These are phyloP conservation scores for Lepidium campestre DNA, from an alignment of 441 rosid genomes.

Conservation along the genomic window DNA sequence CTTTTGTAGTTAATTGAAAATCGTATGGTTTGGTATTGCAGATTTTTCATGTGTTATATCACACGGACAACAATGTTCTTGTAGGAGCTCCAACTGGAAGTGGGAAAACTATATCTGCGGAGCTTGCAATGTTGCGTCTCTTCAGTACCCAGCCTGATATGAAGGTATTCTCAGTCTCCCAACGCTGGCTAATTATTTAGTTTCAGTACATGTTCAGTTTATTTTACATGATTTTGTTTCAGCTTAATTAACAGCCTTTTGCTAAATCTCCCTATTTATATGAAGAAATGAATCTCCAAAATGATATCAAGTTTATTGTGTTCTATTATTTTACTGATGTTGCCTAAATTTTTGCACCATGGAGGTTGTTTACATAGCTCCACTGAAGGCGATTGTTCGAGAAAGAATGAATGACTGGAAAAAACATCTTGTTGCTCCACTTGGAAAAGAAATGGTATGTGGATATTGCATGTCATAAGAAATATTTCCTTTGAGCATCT, in stretches of 20 bases:
- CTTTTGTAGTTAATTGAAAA: slow-evolving; percentile 9
- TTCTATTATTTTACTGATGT: not conserved
- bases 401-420: slow-evolving; percentile 99
- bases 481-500: slow-evolving; percentile 10
- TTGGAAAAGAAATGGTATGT: slow-evolving; percentile 87
- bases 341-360: slow-evolving; percentile 4
- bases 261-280: not conserved
- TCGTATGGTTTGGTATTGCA: slow-evolving; percentile 40
- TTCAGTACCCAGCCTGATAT: slow-evolving; percentile 95
- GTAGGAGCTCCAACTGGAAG: slow-evolving; percentile 99
- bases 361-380: slow-evolving; percentile 98
- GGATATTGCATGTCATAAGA: slow-evolving; percentile 1
- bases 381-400: slow-evolving; percentile 97
- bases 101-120: slow-evolving; percentile 99
- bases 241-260: not conserved
- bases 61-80: slow-evolving; percentile 88
- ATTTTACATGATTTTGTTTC: not conserved
- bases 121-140: slow-evolving; percentile 96
- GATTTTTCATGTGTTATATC: slow-evolving; percentile 88
- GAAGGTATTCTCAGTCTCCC: slow-evolving; percentile 55
- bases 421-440: slow-evolving; percentile 78
- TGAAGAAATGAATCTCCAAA: not conserved
- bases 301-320: not conserved
- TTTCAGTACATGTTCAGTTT: not conserved
- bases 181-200: not conserved